Conservation (phyloP, 2,329 filamentous ascomycete genomes). For the Curvularia spicifera region DNA sequence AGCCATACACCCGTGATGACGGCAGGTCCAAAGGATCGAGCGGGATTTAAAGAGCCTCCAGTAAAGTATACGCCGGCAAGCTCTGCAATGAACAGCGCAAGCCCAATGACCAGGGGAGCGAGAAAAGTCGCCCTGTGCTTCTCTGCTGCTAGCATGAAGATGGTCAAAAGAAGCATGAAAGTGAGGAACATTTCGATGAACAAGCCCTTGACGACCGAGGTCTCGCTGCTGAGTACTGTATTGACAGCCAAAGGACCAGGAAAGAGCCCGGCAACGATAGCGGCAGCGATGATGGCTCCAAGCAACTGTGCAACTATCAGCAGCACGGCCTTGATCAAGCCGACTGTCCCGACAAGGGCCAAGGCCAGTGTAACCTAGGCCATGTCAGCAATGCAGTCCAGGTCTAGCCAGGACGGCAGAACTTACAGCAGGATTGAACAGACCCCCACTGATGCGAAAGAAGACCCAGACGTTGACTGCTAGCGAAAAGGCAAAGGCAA, state of each 20-base stretch:
- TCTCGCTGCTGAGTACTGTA: constrained; percentile 52
- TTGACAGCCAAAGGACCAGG: constrained; percentile 55
- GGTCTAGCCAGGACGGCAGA: constrained; percentile 10
- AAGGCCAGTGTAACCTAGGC: constrained; percentile 57
- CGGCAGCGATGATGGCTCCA: constrained; percentile 55
- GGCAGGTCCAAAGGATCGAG: constrained; percentile 57
- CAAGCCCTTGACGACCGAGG: constrained; percentile 54
- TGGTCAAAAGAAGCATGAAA: constrained; percentile 57
- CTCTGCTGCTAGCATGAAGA: constrained; percentile 55
- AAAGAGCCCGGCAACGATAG: constrained; percentile 53
- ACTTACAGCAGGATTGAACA: constrained; percentile 51
- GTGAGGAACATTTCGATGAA: constrained; percentile 61
- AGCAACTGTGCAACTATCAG: constrained; percentile 56
- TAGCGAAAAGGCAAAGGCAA: constrained; percentile 48
- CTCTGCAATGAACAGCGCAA: constrained; percentile 56
- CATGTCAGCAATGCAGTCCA: constrained; percentile 1
- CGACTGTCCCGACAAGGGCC: constrained; percentile 56
- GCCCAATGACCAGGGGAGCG: constrained; percentile 53
- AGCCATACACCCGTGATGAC: constrained; percentile 54
- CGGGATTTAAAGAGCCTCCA: constrained; percentile 57
- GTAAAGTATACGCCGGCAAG: constrained; percentile 56
- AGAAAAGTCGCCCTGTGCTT: constrained; percentile 51
- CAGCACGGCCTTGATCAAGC: constrained; percentile 52
- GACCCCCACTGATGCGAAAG: constrained; percentile 48
- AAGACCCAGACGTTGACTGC: constrained; percentile 52